Conservation (phyloP, 352 stramenopile genomes). For the Phytophthora citrophthora region DNA sequence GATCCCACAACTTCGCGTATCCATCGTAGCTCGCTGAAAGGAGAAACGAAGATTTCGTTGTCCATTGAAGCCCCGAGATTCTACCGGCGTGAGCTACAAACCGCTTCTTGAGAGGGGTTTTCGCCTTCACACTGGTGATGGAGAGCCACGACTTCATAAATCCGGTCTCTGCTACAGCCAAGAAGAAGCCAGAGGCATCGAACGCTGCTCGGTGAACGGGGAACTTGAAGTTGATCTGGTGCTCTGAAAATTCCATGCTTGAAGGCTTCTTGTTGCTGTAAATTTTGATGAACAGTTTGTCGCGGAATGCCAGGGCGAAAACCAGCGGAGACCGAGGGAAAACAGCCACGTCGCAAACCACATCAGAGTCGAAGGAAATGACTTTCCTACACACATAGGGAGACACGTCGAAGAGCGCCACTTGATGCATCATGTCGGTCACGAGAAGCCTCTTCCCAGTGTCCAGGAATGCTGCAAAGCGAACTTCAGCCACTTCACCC, state of each 20-base stretch:
- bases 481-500: constrained; percentile 18
- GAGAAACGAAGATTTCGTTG: constrained; percentile 41
- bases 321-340: constrained; percentile 2
- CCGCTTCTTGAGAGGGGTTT: constrained; percentile 26
- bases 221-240: constrained; percentile 42
- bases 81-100: constrained; percentile 66
- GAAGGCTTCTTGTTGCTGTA: constrained; percentile 8
- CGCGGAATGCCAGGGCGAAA: constrained; percentile 35
- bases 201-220: constrained; percentile 49
- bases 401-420: constrained; percentile 22
- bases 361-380: constrained; percentile 15
- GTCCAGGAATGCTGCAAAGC: constrained; percentile 33
- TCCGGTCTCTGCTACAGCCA: constrained; percentile 50
- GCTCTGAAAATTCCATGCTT: not conserved
- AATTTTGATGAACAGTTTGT: constrained; percentile 36
- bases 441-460: constrained; percentile 32
- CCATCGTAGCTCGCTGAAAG: constrained; percentile 59
- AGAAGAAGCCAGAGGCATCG: constrained; percentile 40
- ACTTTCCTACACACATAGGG: constrained; percentile 4
- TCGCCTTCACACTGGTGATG: constrained; percentile 42
- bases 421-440: constrained; percentile 39
- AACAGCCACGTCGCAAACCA: constrained; percentile 33
- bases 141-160: constrained; percentile 66
- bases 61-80: constrained; percentile 64
- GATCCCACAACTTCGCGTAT: constrained; percentile 75